Conservation (phyloP, 805 yeast species). For the Starmera dryadoides region DNA sequence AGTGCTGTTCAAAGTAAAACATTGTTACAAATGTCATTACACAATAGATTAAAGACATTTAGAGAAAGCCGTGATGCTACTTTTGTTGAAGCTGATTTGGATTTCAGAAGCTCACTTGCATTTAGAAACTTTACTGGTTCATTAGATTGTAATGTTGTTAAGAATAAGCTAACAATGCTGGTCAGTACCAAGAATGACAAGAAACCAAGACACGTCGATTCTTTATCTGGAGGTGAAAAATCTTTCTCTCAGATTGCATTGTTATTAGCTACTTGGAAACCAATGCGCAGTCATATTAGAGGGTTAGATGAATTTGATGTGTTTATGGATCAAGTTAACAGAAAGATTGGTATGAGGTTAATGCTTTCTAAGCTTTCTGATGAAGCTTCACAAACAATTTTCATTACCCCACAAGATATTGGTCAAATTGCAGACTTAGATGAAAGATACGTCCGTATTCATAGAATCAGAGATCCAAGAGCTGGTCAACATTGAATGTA, state of each 20-base stretch:
- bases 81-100: slow-evolving; percentile 41
- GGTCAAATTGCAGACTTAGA: slow-evolving; percentile 53
- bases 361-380: slow-evolving; percentile 62
- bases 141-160: slow-evolving; percentile 52
- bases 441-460: slow-evolving; percentile 55
- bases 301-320: slow-evolving; percentile 97
- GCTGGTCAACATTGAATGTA: no score
- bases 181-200: slow-evolving; percentile 57
- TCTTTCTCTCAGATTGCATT: slow-evolving; percentile 89
- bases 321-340: slow-evolving; percentile 90
- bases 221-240: slow-evolving; percentile 95
- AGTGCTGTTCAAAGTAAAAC: slow-evolving; percentile 28
- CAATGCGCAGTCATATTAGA: slow-evolving; percentile 80
- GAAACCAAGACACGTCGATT: slow-evolving; percentile 61
- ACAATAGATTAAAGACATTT: slow-evolving; percentile 35
- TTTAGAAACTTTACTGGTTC: slow-evolving; percentile 71
- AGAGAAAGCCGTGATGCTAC: slow-evolving; percentile 31
- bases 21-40: slow-evolving; percentile 28
- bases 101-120: slow-evolving; percentile 53
- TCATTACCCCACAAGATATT: slow-evolving; percentile 92
- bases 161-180: slow-evolving; percentile 43
- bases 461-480: slow-evolving; percentile 44
- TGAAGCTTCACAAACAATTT: slow-evolving; percentile 75
- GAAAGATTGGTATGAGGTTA: slow-evolving; percentile 70
- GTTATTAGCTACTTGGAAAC: slow-evolving; percentile 84